Evolutionary conservation across 257 asterid species (phyloP), one percentile per base, ranked within the genome.

Genomic region (Penstemon davidsonii): DNA sequence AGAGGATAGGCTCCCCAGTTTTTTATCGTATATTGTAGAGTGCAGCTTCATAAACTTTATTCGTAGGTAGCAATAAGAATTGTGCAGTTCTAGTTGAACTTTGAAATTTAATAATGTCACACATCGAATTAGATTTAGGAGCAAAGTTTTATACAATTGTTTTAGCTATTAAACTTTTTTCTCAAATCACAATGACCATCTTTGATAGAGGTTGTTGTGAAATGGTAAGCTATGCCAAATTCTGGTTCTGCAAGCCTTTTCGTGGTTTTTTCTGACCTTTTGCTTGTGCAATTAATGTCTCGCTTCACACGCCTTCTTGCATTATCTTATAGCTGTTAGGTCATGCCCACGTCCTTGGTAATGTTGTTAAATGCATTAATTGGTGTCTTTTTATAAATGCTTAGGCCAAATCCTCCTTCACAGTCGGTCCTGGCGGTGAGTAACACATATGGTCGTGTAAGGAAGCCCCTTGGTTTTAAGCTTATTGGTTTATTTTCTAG

Each of bases 331-430:
- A 40, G 68, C 61, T 73, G 72, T 59, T 64, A 54, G 64, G 47
- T 64, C 57, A 8, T 18, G 60, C 65, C 25, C 33, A 56, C 50
- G 59, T 45, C 67, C 47, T 72, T 65, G 68, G 70, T 7, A 39
- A 73, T 64, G 45, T 47, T 67, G 62, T 37, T 62, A 38, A 52
- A 41, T 69, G 64, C 78, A 60, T 71, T 80, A 40, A 63, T 73
- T 66, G 58, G 15, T 55, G 72, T 60, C 12, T 40, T 67, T 62
- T 75, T 58, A 42, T 75, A 56, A 44, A 44, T 79, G 25, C 66
- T 68, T 88, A 93, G 99, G 89, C 95, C 99, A 74, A 90, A 78
- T 80, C 97, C 99, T 75, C 99, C 99, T 63, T 88, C 97, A 60
- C 99, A 93, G 80, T 84, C 96, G 38, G 99, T 90, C 51, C 72